phyloP scores from a whole-genome alignment of 2,329 filamentous ascomycete genomes.

The Sclerotinia subarctica region DNA sequence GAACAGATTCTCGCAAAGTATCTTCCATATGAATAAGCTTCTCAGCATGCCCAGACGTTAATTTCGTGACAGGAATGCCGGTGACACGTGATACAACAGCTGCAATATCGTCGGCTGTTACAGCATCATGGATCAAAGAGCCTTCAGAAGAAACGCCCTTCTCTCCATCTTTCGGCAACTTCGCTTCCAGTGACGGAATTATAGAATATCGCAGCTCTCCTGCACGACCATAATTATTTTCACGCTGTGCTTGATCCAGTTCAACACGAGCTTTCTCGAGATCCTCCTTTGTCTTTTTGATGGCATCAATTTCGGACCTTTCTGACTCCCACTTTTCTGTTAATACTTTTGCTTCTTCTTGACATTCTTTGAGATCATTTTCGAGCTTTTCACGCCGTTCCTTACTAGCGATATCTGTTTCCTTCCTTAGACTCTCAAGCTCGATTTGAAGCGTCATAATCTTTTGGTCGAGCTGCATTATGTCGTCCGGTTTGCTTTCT shows the following conservation, averaged over 20 bases:
- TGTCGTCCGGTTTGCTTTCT: slow-evolving; percentile 94
- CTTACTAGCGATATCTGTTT: slow-evolving; percentile 83
- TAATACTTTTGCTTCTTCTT: slow-evolving; percentile 71
- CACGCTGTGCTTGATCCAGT: slow-evolving; percentile 76
- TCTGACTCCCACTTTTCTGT: slow-evolving; percentile 90
- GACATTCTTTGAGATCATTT: slow-evolving; percentile 68
- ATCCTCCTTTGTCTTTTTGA: slow-evolving; percentile 86
- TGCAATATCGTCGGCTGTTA: slow-evolving; percentile 94
- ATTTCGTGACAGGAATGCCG: slow-evolving; percentile 76
- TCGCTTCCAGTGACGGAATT: slow-evolving; percentile 77
- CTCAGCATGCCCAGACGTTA: slow-evolving; percentile 90
- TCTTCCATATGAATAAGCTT: slow-evolving; percentile 97
- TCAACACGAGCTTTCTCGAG: slow-evolving; percentile 82
- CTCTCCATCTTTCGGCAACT: slow-evolving; percentile 70
- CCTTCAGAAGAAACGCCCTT: slow-evolving; percentile 38
- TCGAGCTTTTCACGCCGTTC: slow-evolving; percentile 87
- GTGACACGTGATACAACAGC: slow-evolving; percentile 87
- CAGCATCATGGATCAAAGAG: slow-evolving; percentile 82
- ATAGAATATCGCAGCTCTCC: slow-evolving; percentile 85
- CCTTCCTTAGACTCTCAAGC: slow-evolving; percentile 88
- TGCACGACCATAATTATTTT: slow-evolving; percentile 86
- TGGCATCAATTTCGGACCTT: slow-evolving; percentile 75
- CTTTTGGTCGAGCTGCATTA: slow-evolving; percentile 85
- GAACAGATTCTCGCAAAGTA: slow-evolving; percentile 74
- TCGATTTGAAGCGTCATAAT: slow-evolving; percentile 99